Base-by-base conservation (phyloP, 495 filamentous ascomycete species). In the Penicillium paxilli region DNA sequence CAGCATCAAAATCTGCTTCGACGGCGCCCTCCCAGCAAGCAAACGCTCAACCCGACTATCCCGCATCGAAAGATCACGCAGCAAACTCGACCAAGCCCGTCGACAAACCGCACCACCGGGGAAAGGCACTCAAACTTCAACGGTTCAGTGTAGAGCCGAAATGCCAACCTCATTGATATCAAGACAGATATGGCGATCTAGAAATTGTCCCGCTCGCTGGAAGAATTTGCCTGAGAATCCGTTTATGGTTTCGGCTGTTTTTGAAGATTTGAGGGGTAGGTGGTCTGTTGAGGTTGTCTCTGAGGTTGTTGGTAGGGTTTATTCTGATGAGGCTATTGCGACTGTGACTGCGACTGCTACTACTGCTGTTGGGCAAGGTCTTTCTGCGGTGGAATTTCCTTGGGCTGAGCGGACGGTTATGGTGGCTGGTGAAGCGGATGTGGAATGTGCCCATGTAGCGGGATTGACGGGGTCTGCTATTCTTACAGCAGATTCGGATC, bases 1-100 rank as follows among this genome's bases (percentile, higher is more conserved):
- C n/a, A n/a, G n/a, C n/a, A n/a, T n/a, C n/a, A n/a, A n/a, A 25
- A 89, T 95, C 47, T 91, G 83, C 64, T 93, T 95, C 51, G 90
- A 95, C 64, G 88, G 90, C 21, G 85, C 80, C 38, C 73, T 95
- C 10, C 90, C 90, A 8, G 41, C 69, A 5, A 57, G 65, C 14
- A 91, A 91, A 55, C 73, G 74, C 21, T 55, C 68, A 0, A 81
- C 74, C 7, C 78, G 87, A n/a, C 50, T 77, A 19, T 33, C 59
- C 8, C 77, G 87, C 16, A 71, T 88, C n/a, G 64, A 75, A 37
- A 66, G 48, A 49, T 72, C 62, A 8, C 69, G 81, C 47, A 75
- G 63, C 23, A 67, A 65, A 22, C 54, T 84, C 19, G 63, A 71
- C 14, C 11, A 55, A 3, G 75, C 73, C 35, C 64, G 73, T 1